phyloP scores from a whole-genome alignment of 768 basidiomycete species.

The Hypsizygus marmoreus region DNA sequence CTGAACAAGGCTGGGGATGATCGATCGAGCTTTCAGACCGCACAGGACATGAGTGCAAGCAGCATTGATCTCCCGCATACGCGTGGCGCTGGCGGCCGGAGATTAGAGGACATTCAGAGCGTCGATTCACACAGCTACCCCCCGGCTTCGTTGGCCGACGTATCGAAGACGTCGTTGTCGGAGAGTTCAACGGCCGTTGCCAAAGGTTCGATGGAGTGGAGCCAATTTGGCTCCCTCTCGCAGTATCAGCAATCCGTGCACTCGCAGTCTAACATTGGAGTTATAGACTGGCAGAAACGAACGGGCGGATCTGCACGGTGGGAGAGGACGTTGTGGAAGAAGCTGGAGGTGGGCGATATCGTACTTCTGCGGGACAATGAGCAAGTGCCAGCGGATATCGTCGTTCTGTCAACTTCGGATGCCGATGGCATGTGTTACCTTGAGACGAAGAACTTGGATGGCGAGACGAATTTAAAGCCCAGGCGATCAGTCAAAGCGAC shows the following conservation, averaged over 20 bases:
- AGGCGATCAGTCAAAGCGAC: slow-evolving; percentile 79
- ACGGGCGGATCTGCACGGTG: slow-evolving; percentile 75
- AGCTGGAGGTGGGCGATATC: slow-evolving; percentile 96
- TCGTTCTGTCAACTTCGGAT: slow-evolving; percentile 91
- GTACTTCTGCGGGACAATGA: slow-evolving; percentile 91
- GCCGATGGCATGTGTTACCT: slow-evolving; percentile 91
- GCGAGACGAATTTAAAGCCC: slow-evolving; percentile 95
- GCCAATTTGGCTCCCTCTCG: slow-evolving; percentile 41
- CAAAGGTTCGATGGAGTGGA: slow-evolving; percentile 37
- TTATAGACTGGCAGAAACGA: slow-evolving; percentile 78
- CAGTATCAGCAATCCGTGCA: slow-evolving; percentile 60
- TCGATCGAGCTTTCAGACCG: slow-evolving; percentile 34
- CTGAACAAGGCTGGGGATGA: slow-evolving; percentile 55
- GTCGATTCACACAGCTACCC: slow-evolving; percentile 69
- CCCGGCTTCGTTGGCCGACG: slow-evolving; percentile 39
- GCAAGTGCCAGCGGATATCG: slow-evolving; percentile 94
- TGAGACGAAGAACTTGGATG: slow-evolving; percentile 98
- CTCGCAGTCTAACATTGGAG: slow-evolving; percentile 62
- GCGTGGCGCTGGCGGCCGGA: slow-evolving; percentile 48
- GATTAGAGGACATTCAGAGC: slow-evolving; percentile 70
- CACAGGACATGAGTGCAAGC: slow-evolving; percentile 41
- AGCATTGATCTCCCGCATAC: slow-evolving; percentile 39
- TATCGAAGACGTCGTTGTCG: slow-evolving; percentile 38
- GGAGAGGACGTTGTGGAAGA: slow-evolving; percentile 98
- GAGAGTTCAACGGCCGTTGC: slow-evolving; percentile 31